phyloP scores from a whole-genome alignment of 345 rosid species.

The Aegle marmelos region DNA sequence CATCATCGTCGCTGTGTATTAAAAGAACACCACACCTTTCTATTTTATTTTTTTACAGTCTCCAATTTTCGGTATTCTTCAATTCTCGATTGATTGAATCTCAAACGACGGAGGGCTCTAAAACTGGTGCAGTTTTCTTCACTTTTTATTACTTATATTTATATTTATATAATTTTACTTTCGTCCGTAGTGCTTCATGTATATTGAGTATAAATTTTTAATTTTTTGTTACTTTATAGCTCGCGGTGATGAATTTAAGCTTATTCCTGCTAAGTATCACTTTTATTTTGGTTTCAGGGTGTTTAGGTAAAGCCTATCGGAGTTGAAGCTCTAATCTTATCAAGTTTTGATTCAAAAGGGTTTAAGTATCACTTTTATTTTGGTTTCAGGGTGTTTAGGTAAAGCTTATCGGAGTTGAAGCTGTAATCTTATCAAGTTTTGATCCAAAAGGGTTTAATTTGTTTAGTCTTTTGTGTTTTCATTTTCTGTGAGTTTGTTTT shows the following conservation, averaged over 20 bases:
- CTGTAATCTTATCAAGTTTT: neutral
- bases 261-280: no score
- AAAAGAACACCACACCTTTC: neutral
- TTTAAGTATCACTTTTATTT: no score
- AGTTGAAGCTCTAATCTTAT: neutral
- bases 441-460: neutral
- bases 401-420: neutral
- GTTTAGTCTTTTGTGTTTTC: neutral
- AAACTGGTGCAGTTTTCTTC: constrained; percentile 65
- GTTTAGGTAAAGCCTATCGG: neutral
- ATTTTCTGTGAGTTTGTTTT: neutral
- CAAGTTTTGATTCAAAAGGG: no score
- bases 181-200: neutral
- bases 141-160: neutral
- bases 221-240: neutral
- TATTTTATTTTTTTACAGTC: neutral
- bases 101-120: constrained; percentile 61
- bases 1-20: neutral
- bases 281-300: neutral
- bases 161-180: neutral
- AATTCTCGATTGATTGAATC: constrained; percentile 50
- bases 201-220: neutral
- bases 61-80: neutral
- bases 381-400: neutral
- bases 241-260: neutral